Evolutionary conservation across 2,329 filamentous ascomycete species (phyloP).

Genomic region (Talaromyces sp.): DNA sequence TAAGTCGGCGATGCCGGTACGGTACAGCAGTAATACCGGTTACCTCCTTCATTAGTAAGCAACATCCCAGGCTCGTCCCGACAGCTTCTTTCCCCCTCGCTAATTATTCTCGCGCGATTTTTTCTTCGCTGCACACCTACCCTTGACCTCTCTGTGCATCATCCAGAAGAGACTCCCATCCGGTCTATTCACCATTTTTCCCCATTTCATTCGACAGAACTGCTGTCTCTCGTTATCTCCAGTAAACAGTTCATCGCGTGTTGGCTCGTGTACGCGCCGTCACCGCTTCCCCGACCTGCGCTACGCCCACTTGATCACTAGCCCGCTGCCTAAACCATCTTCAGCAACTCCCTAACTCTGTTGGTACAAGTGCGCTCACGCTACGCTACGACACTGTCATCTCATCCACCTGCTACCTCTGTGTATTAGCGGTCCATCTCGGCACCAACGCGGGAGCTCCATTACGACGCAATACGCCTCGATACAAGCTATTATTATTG

Average conservation of each 20-base stretch:
- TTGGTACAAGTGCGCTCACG: slow-evolving; percentile 2
- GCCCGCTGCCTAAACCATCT: slow-evolving; percentile 27
- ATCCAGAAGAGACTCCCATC: not conserved
- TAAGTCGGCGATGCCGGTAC: not conserved
- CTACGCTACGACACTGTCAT: slow-evolving; percentile 22
- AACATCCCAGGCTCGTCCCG: not conserved
- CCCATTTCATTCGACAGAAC: not conserved
- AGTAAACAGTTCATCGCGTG: slow-evolving; percentile 20
- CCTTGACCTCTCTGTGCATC: not conserved
- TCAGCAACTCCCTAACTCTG: slow-evolving; percentile 22
- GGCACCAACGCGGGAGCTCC: slow-evolving; percentile 10
- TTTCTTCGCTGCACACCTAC: not conserved
- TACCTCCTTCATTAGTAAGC: slow-evolving; percentile 5
- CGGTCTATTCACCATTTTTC: not conserved
- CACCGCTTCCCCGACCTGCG: slow-evolving; percentile 36
- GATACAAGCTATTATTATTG: not conserved
- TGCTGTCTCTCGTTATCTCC: not conserved
- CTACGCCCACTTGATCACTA: slow-evolving; percentile 37
- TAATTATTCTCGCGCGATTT: not conserved
- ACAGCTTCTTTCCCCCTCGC: not conserved
- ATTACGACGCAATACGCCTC: slow-evolving; percentile 1
- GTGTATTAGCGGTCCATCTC: not conserved
- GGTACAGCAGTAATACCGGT: not conserved
- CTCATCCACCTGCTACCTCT: slow-evolving; percentile 17
- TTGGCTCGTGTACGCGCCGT: slow-evolving; percentile 28